A percentile compares a stretch with the other conserved stretches of the same genome.
Evolutionary conservation across 768 basidiomycete genomes (phyloP).

Genomic region (Boletus insuetus): DNA sequence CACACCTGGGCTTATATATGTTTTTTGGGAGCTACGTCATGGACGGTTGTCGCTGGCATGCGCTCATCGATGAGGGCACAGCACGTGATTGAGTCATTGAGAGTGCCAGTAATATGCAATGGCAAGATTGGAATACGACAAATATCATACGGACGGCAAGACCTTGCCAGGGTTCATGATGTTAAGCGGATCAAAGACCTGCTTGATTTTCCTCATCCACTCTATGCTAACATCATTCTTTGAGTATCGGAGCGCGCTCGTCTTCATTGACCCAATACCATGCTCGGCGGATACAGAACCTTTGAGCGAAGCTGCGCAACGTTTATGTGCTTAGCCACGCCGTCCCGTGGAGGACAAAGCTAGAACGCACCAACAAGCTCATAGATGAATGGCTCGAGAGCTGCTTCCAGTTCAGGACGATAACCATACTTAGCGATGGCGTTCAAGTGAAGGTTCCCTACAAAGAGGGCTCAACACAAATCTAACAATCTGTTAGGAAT

Average conservation of each 20-base stretch:
- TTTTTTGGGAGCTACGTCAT: conserved; percentile 13
- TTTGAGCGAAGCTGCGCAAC: conserved; percentile 57
- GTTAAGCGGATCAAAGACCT: conserved; percentile 82
- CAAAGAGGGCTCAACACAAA: conserved; percentile 1
- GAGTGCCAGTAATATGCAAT: no score
- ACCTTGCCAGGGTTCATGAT: conserved; percentile 95
- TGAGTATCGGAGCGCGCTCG: conserved; percentile 83
- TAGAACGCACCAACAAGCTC: conserved; percentile 73
- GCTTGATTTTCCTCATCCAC: conserved; percentile 88
- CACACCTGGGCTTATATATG: conserved; percentile 1
- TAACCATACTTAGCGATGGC: conserved; percentile 74
- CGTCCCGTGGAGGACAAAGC: neutral
- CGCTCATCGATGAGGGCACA: conserved; percentile 10
- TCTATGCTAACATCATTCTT: conserved; percentile 77
- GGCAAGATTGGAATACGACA: neutral
- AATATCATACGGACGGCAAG: conserved; percentile 29
- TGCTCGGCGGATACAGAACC: conserved; percentile 98
- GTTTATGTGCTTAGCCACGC: conserved; percentile 1
- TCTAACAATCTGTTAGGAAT: neutral
- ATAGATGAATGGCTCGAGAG: conserved; percentile 93
- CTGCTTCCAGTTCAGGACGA: conserved; percentile 76
- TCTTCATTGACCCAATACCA: conserved; percentile 95
- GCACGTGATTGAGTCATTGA: no score
- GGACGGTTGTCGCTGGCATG: neutral
- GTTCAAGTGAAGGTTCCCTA: conserved; percentile 94